A percentile compares a stretch with the other conserved stretches of the same genome.
phyloP scores from a whole-genome alignment of 1,139 yeast genomes.

The Keqinozyma sinolaborantium region DNA sequence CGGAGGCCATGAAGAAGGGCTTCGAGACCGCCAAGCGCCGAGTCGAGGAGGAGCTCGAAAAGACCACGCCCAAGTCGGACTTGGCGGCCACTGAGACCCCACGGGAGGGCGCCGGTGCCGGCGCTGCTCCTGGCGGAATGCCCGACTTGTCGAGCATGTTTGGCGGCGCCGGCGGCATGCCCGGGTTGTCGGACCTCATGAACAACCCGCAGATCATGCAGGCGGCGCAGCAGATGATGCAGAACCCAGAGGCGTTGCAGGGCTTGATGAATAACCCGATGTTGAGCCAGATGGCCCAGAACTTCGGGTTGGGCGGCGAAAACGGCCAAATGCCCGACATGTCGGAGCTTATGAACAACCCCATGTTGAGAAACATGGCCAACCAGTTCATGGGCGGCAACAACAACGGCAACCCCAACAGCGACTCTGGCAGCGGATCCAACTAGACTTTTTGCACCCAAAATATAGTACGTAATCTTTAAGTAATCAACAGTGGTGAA shows the following conservation, averaged over 20 bases:
- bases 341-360: conserved; percentile 74
- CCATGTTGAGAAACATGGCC: conserved; percentile 70
- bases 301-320: conserved; percentile 58
- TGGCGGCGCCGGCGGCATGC: conserved; percentile 64
- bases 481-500: neutral
- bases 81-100: conserved; percentile 13
- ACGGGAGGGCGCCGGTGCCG: conserved; percentile 23
- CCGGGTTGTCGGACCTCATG: conserved; percentile 57
- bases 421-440: neutral
- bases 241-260: conserved; percentile 75
- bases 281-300: conserved; percentile 72
- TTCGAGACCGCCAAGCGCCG: conserved; percentile 89
- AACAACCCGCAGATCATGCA: conserved; percentile 88
- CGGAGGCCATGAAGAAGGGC: conserved; percentile 91
- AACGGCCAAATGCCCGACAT: conserved; percentile 50
- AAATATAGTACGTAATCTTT: neutral
- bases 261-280: conserved; percentile 82
- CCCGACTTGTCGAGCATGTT: conserved; percentile 68
- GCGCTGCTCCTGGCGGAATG: conserved; percentile 64
- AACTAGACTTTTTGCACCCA: neutral
- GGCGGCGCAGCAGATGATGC: conserved; percentile 93
- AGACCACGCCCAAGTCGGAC: conserved; percentile 26
- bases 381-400: conserved; percentile 50
- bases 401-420: conserved; percentile 5
- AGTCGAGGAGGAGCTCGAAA: conserved; percentile 69